Evolutionary conservation across 2,329 filamentous ascomycete species (phyloP).

Genomic region (Berkeleyomyces basicola): DNA sequence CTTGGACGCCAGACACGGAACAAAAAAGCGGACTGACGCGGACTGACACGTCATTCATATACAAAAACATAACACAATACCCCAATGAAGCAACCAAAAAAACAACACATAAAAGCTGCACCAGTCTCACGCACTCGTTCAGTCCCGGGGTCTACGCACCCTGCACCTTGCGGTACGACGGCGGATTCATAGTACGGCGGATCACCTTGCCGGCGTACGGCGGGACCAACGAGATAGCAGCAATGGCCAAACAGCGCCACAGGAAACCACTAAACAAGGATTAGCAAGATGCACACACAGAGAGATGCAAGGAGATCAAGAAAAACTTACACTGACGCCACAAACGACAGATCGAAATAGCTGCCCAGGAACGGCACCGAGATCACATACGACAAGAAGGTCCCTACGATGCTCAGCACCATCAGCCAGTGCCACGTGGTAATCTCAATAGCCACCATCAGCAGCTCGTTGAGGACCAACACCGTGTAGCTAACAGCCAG

Average conservation of each 20-base stretch:
- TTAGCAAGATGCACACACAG: neutral
- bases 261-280: constrained; percentile 48
- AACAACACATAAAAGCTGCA: neutral
- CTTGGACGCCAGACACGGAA: neutral
- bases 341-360: constrained; percentile 77
- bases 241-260: constrained; percentile 73
- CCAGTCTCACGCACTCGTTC: neutral
- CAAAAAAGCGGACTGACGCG: neutral
- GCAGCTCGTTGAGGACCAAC: constrained; percentile 79
- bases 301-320: neutral
- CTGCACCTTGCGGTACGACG: constrained; percentile 87
- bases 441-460: constrained; percentile 94
- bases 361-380: constrained; percentile 70
- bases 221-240: constrained; percentile 64
- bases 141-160: constrained; percentile 31
- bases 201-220: constrained; percentile 80
- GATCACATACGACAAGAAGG: constrained; percentile 61
- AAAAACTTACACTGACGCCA: constrained; percentile 47
- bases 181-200: constrained; percentile 69
- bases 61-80: neutral
- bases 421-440: constrained; percentile 95
- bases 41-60: neutral
- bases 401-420: constrained; percentile 71
- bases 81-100: neutral
- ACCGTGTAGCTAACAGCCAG: constrained; percentile 85